Base-by-base conservation (phyloP, 2,329 filamentous ascomycete genomes). In the Hymenoscyphus occultus region DNA sequence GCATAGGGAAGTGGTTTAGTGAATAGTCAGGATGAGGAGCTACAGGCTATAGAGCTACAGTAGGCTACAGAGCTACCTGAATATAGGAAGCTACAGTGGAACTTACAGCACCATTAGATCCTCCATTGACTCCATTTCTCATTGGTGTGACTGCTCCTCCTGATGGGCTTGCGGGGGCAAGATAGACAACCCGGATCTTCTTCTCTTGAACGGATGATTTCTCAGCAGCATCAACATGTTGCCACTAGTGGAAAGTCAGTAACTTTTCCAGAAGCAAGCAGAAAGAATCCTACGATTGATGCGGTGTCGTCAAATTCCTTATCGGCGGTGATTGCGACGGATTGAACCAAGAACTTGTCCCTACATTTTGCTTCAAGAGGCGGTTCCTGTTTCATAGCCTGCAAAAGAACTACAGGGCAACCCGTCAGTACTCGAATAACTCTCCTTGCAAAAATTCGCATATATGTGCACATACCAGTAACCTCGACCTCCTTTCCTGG, bases 291-390 rank as follows among this genome's bases (percentile, higher is more conserved):
- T 84, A 96, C 92, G 74, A 97, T 92, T 57, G 91, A 85, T 59
- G 89, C 84, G 68, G 96, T 87, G 76, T 90, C 96, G 65, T 84
- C 83, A 73, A 91, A 92, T 74, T 97, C 92, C 80, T 93, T 91
- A 75, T 96, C 91, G 69, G 88, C 83, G 28, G 90, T 89, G 70
- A 97, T 91, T 61, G 88, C 83, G 59, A 96, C 91, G 32, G 93
- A 96, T 80, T 98, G 94, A 42, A 98, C 94, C 63, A 98, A 86
- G 79, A 98, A 98, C 82, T 98, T 98, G 84, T 98, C 94, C 78
- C 92, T 90, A 82, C 95, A 99, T 78, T 92, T 93, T 68, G 90
- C 88, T 77, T 97, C 93, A 65, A 83, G 78, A 22, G 93, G 86
- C 64, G 94, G 94, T 74, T 98, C 93, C 75, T 92, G 87, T 83